Conservation (phyloP, 805 yeast genomes). For the Kazachstania psychrophila region DNA sequence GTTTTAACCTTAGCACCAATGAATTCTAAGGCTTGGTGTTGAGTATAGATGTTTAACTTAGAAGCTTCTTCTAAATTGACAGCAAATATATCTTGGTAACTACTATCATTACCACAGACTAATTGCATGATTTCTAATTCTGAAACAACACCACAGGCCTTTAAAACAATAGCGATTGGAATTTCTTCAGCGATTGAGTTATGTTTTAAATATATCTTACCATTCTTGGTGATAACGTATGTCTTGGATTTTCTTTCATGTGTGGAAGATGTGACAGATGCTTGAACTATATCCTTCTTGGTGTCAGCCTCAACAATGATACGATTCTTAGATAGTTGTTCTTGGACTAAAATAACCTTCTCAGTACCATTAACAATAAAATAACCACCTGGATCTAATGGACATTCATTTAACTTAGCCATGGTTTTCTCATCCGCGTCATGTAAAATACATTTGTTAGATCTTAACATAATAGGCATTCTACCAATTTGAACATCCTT, state of each 20-base stretch:
- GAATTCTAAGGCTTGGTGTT: constrained; percentile 85
- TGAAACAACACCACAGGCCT: constrained; percentile 90
- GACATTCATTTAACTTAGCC: constrained; percentile 90
- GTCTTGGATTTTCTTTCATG: constrained; percentile 98
- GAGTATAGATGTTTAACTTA: constrained; percentile 74
- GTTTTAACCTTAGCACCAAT: constrained; percentile 90
- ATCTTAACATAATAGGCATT: constrained; percentile 97
- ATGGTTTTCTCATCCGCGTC: constrained; percentile 71
- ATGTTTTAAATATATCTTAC: constrained; percentile 82
- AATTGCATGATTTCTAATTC: constrained; percentile 90
- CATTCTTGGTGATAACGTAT: constrained; percentile 87
- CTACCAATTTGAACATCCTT: constrained; percentile 90
- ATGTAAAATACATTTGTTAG: constrained; percentile 79
- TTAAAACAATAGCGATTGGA: constrained; percentile 85
- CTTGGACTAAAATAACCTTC: constrained; percentile 92
- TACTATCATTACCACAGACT: constrained; percentile 83
- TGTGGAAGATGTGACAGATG: constrained; percentile 95
- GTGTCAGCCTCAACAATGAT: constrained; percentile 97
- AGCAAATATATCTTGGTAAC: constrained; percentile 86
- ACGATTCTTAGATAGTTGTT: constrained; percentile 92
- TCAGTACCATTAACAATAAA: constrained; percentile 97
- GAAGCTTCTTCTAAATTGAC: constrained; percentile 92
- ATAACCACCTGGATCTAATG: constrained; percentile 97
- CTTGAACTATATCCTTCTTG: constrained; percentile 88
- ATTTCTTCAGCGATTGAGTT: constrained; percentile 92